Evolutionary conservation across 192 early-diverging fungal species (phyloP).

Genomic region (Podila epicladia): DNA sequence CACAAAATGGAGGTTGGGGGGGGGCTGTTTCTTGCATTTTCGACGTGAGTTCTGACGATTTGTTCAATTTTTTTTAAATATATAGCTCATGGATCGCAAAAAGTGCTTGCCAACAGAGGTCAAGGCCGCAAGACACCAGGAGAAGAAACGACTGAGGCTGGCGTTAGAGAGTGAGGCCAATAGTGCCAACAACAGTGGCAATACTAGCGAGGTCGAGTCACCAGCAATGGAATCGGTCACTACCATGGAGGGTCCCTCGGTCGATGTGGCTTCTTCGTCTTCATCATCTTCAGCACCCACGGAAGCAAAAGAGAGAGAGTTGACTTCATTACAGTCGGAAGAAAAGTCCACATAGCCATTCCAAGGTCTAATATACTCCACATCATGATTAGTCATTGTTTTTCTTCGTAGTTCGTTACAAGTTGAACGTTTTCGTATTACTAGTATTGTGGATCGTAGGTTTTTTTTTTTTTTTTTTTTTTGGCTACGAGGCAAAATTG

Average conservation of each 20-base stretch:
- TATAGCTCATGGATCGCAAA: slow-evolving; percentile 46
- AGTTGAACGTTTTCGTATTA: no score
- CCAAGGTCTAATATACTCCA: no score
- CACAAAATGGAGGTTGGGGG: no score
- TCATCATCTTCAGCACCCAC: no score
- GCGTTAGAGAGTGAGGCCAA: slow-evolving; percentile 11
- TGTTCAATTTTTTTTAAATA: neutral
- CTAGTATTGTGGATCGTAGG: neutral
- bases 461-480: neutral
- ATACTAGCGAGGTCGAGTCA: slow-evolving; percentile 29
- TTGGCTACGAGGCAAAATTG: neutral
- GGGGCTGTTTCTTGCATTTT: no score
- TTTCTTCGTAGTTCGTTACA: no score
- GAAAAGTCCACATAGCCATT: no score
- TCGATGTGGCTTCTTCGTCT: neutral
- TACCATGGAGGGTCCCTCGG: neutral
- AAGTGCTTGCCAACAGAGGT: slow-evolving; percentile 45
- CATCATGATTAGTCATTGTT: no score
- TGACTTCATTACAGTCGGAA: no score
- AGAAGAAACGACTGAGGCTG: slow-evolving; percentile 35
- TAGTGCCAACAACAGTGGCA: slow-evolving; percentile 36
- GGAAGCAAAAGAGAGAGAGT: no score
- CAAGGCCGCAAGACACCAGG: slow-evolving; percentile 33
- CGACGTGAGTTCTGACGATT: no score
- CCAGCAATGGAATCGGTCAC: neutral